These are phyloP conservation scores for Cytospora chrysosperma DNA, from an alignment of 2,329 filamentous ascomycete species.

Conservation along the genomic window DNA sequence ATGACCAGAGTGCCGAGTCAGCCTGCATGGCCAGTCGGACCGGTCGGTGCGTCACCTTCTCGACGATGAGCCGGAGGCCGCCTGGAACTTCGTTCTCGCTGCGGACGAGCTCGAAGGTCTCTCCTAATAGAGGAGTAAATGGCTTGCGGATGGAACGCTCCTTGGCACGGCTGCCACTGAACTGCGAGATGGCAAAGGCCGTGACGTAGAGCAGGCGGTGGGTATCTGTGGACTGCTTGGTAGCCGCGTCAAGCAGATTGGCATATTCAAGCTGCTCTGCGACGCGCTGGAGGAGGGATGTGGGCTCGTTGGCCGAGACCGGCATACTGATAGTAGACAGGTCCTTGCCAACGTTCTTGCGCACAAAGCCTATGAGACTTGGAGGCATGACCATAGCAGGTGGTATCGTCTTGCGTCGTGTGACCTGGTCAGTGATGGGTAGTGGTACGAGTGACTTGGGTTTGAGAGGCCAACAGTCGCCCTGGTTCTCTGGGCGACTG, in stretches of 20 bases:
- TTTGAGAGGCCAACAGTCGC: slow-evolving; percentile 67
- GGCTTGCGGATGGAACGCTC: slow-evolving; percentile 93
- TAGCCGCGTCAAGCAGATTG: slow-evolving; percentile 74
- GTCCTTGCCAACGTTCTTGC: slow-evolving; percentile 98
- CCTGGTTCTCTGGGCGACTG: slow-evolving; percentile 57
- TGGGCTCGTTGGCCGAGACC: slow-evolving; percentile 91
- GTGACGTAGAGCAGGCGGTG: slow-evolving; percentile 82
- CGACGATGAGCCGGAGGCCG: slow-evolving; percentile 87
- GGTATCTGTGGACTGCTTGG: slow-evolving; percentile 55
- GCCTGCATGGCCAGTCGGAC: slow-evolving; percentile 93
- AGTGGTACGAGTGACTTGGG: slow-evolving; percentile 76
- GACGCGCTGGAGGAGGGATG: slow-evolving; percentile 81
- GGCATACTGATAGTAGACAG: slow-evolving; percentile 97
- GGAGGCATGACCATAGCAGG: slow-evolving; percentile 78
- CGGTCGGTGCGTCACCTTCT: slow-evolving; percentile 92
- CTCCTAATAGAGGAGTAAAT: slow-evolving; percentile 94
- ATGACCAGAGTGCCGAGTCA: slow-evolving; percentile 80
- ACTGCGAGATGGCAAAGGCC: slow-evolving; percentile 85
- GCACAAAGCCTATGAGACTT: slow-evolving; percentile 87
- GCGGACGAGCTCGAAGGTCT: slow-evolving; percentile 90
- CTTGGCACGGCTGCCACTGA: slow-evolving; percentile 78
- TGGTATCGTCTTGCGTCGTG: slow-evolving; percentile 68
- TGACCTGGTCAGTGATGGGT: slow-evolving; percentile 64
- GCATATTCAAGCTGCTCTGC: slow-evolving; percentile 93
- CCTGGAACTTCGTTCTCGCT: slow-evolving; percentile 70